phyloP scores from a whole-genome alignment of 768 basidiomycete species.

The Kwoniella newhampshirensis region DNA sequence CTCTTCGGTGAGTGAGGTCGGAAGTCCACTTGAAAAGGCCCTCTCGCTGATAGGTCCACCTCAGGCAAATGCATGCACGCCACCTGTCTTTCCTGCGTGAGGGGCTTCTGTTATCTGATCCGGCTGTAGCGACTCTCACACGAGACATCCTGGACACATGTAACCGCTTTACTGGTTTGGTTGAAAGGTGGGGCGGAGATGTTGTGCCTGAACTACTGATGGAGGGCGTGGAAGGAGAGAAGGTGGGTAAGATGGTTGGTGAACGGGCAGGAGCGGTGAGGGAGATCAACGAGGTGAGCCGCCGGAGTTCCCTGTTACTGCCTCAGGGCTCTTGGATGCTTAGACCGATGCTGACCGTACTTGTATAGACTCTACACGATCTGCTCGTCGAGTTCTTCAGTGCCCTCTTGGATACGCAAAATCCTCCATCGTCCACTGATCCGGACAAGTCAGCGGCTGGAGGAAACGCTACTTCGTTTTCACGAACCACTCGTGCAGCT shows the following conservation, averaged over 20 bases:
- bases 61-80: conserved; percentile 71
- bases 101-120: conserved; percentile 74
- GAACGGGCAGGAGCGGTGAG: conserved; percentile 68
- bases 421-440: conserved; percentile 66
- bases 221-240: conserved; percentile 67
- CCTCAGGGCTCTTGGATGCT: too few species aligned
- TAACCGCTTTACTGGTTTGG: conserved; percentile 77
- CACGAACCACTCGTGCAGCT: conserved; percentile 18
- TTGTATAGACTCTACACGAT: conserved; percentile 64
- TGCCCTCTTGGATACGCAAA: conserved; percentile 72
- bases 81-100: conserved; percentile 77
- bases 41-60: not conserved
- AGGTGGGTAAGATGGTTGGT: conserved; percentile 69
- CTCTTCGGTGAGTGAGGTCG: conserved; percentile 61
- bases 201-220: conserved; percentile 78
- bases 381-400: conserved; percentile 76
- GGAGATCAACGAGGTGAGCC: conserved; percentile 72
- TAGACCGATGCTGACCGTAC: not conserved
- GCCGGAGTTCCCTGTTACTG: not conserved
- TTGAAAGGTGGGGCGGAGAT: conserved; percentile 87
- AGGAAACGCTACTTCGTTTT: conserved; percentile 57
- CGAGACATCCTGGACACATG: conserved; percentile 77
- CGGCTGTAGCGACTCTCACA: conserved; percentile 63
- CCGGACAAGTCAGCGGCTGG: conserved; percentile 52
- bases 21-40: conserved; percentile 6